Conservation (phyloP, 352 stramenopile genomes). For the Globisporangium acanthophoron region DNA sequence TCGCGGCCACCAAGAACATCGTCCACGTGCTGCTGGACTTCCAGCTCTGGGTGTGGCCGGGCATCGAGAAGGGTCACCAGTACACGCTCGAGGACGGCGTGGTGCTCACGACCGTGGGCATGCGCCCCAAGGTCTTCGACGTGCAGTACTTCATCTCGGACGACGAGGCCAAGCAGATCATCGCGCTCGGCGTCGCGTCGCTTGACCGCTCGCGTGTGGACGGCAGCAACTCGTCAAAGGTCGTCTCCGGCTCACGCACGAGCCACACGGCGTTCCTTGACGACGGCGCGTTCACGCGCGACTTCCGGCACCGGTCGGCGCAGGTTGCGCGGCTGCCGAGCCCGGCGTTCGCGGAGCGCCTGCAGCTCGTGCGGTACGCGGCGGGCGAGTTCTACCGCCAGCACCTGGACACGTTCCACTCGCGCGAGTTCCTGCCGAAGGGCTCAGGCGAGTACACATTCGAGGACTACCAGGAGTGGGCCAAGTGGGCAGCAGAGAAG, state of each 20-base stretch:
- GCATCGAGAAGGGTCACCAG: conserved; percentile 69
- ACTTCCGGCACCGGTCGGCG: conserved; percentile 64
- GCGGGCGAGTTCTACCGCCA: conserved; percentile 80
- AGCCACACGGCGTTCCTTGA: conserved; percentile 79
- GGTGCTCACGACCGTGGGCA: conserved; percentile 59
- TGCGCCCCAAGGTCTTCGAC: conserved; percentile 69
- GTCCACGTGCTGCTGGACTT: conserved; percentile 80
- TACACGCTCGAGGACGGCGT: conserved; percentile 70
- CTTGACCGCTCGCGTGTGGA: conserved; percentile 72
- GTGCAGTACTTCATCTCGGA: conserved; percentile 63
- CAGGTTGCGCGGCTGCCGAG: conserved; percentile 61
- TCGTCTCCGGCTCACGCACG: conserved; percentile 60
- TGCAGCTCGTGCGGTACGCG: conserved; percentile 76
- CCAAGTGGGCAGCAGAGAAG: conserved; percentile 48
- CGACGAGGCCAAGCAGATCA: conserved; percentile 50
- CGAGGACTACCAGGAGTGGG: conserved; percentile 67
- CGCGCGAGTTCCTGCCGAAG: conserved; percentile 62
- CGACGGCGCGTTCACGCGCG: conserved; percentile 58
- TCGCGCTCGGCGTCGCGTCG: conserved; percentile 37
- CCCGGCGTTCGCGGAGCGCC: conserved; percentile 53
- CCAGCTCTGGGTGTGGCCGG: conserved; percentile 76
- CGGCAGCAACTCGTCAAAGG: conserved; percentile 50
- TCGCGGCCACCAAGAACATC: conserved; percentile 44
- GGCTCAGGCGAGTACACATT: conserved; percentile 23
- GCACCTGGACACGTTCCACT: conserved; percentile 81